Conservation (phyloP, 768 basidiomycete genomes). For the Termitomyces sp. region DNA sequence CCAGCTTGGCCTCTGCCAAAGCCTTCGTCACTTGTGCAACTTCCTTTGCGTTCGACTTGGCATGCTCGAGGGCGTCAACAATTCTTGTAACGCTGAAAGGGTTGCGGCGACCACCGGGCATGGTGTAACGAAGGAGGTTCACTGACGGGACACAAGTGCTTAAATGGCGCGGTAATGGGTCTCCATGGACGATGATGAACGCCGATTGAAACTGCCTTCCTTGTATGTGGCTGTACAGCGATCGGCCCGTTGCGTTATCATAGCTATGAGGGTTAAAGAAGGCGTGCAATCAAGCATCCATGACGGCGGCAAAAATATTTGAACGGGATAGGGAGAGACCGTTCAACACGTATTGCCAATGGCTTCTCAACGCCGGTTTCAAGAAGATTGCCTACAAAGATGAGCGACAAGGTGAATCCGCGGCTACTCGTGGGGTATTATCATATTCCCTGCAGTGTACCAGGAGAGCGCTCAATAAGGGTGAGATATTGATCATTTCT, state of each 20-base stretch:
- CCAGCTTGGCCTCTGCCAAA: conserved; percentile 24
- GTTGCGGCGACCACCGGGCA: conserved; percentile 24
- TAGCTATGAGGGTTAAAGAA: too few species aligned
- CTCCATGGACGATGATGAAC: neutral
- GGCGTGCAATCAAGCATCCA: too few species aligned
- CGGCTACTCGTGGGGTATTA: too few species aligned
- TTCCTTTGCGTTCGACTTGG: conserved; percentile 26
- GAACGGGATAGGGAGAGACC: too few species aligned
- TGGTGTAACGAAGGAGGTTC: neutral
- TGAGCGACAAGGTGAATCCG: too few species aligned
- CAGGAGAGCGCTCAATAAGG: too few species aligned
- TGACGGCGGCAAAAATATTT: too few species aligned
- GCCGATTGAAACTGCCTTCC: neutral
- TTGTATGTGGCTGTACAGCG: neutral
- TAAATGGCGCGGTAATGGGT: neutral
- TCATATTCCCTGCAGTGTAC: too few species aligned
- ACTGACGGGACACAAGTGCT: neutral
- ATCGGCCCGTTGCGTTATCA: neutral
- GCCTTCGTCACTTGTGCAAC: conserved; percentile 24
- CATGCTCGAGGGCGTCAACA: conserved; percentile 24
- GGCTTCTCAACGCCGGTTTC: too few species aligned
- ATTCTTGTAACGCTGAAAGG: conserved; percentile 30
- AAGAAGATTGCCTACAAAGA: too few species aligned
- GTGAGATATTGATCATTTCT: too few species aligned
- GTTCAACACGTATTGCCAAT: too few species aligned